Evolutionary conservation across 352 stramenopile genomes (phyloP), one percentile per base, ranked within the genome.

Genomic region (Pythium chondricola): DNA sequence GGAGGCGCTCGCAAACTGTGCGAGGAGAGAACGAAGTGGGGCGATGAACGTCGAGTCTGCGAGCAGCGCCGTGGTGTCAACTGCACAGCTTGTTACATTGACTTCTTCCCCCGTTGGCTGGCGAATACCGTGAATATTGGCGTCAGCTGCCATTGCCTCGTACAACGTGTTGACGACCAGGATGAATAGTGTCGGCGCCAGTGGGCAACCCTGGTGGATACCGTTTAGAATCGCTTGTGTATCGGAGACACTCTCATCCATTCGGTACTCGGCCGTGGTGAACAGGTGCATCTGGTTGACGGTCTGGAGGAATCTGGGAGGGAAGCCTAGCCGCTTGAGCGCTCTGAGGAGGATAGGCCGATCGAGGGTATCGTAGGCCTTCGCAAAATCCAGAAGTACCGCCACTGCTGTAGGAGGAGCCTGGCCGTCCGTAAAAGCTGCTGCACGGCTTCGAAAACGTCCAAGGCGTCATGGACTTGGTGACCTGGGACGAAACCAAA

Each of bases 131-230:
- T n/a, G n/a, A n/a, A n/a, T n/a, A n/a, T n/a, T n/a, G n/a, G n/a
- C n/a, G n/a, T n/a, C n/a, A n/a, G 21, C 6, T 42, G 40, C 9
- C 3, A 6, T 4, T 2, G 16, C 6, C 17, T 55, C 22, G 38
- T 56, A 56, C 20, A 56, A 22, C 13, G 24, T 25, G n/a, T 48
- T 39, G 2, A 56, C 9, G 2, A 39, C 48, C 0, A 48, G 14
- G 8, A 56, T 25, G 40, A 56, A 56, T 1, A 56, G 29, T 0
- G 24, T 27, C 0, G 48, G 48, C 2, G 48, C 46, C 2, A 56
- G 29, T 10, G 48, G 48, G 17, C 48, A 56, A 4, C 48, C 48
- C 14, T 56, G 38, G 2, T 39, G 31, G 10, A 56, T 55, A 1
- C 48, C 48, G 16, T 31, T 48, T 5, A 22, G 20, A 3, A 52